Evolutionary conservation across 495 filamentous ascomycete species (phyloP), one percentile per base, ranked within the genome.

Genomic region (Parachaetomium inaequale): DNA sequence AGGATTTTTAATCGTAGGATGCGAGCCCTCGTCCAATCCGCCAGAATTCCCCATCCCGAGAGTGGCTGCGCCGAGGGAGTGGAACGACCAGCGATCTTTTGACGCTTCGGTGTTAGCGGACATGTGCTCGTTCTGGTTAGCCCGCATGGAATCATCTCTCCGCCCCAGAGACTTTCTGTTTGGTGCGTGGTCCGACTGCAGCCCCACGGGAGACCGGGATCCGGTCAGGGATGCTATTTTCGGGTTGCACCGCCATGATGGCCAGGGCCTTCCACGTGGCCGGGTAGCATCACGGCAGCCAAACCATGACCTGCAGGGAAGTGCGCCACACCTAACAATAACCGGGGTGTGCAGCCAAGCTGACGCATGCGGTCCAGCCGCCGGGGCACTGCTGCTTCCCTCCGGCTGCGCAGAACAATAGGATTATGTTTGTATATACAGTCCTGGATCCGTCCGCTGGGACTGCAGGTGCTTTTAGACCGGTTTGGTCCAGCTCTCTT

Each of bases 21-120:
- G 45, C 45, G 21, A 49, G 23, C 26, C 45, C 45, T 49, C 45
- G 23, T 49, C 21, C 23, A 10, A 4, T 49, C 45, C 12, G 7
- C 45, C 45, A 26, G 11, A 7, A 12, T 49, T 49, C 15, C 23
- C 19, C 25, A 26, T 49, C 10, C 15, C 23, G 10, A 21, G 21
- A 8, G 21, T 26, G 45, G 7, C 45, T 26, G 23, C 11, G 45
- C 4, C 23, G 11, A 49, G 14, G 45, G 10, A 26, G 45, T 26
- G 23, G 45, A 10, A 49, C 45, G 45, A 8, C 45, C 2, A 11
- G 43, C 23, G 23, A 49, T 49, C 21, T 25, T 49, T 21, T n/a
- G 7, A 52, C 14, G 29, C 31, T 34, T 34, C 63, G 2, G 31
- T 58, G 2, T 65, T 79, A 7, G 76, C 76, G 11, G 74, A 72